These are phyloP conservation scores for Sporisorium iseilematis-ciliati DNA, from an alignment of 1,284 basidiomycete genomes.

Conservation along the genomic window DNA sequence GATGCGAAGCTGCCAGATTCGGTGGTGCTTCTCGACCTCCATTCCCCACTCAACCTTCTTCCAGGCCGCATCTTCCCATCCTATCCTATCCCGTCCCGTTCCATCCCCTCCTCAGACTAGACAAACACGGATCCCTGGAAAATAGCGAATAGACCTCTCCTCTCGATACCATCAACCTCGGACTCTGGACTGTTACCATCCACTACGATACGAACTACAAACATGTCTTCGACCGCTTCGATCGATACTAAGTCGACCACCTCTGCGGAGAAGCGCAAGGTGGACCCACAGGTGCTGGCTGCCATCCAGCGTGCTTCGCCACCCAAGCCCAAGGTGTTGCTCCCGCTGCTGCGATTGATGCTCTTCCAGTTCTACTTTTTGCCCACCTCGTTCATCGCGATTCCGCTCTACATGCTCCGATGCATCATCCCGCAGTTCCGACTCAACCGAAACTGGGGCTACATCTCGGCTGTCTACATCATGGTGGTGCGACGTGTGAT, in stretches of 20 bases:
- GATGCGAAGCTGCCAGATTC: background rate
- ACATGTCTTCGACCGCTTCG: constrained; percentile 27
- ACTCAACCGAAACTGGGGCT: constrained; percentile 54
- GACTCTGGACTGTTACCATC: background rate
- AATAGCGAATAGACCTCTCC: background rate
- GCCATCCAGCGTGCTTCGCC: constrained; percentile 38
- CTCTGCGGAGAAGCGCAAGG: constrained; percentile 32
- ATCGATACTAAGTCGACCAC: constrained; percentile 17
- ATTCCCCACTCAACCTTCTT: too few species aligned
- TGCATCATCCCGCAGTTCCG: constrained; percentile 50
- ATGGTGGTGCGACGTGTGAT: constrained; percentile 56
- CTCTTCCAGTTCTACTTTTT: constrained; percentile 62
- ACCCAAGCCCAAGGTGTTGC: constrained; percentile 31
- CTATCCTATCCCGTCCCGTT: background rate
- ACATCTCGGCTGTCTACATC: constrained; percentile 52
- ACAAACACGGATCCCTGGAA: too few species aligned
- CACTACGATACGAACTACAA: background rate
- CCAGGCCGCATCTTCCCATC: background rate
- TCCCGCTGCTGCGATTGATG: constrained; percentile 50
- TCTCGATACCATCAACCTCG: background rate
- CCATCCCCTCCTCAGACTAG: too few species aligned
- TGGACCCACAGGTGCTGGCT: constrained; percentile 46
- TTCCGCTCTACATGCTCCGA: constrained; percentile 57
- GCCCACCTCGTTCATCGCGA: constrained; percentile 47
- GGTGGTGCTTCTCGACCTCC: too few species aligned